These are phyloP conservation scores for Gossypium lobatum DNA, from an alignment of 441 rosid genomes.

Conservation along the genomic window DNA sequence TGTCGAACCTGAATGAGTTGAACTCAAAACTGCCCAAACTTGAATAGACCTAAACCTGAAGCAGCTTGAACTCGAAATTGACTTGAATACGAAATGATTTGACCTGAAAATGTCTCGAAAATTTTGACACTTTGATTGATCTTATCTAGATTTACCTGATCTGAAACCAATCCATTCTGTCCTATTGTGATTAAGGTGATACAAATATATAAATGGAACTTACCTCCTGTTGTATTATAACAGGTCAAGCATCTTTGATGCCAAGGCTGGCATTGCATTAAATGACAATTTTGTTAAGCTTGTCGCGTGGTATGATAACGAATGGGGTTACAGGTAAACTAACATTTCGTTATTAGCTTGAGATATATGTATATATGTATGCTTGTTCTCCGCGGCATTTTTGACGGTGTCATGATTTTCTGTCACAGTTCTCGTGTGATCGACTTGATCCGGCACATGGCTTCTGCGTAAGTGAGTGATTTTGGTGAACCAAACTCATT, in stretches of 20 bases:
- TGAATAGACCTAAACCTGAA: too few relatives aligned
- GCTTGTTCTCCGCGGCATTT: neutral
- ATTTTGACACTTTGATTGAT: too few relatives aligned
- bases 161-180: too few relatives aligned
- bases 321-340: conserved; percentile 62
- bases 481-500: neutral
- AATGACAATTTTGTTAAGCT: conserved; percentile 46
- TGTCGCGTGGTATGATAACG: conserved; percentile 58
- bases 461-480: conserved; percentile 15
- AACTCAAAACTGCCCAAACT: too few relatives aligned
- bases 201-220: neutral
- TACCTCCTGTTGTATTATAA: neutral
- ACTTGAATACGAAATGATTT: too few relatives aligned
- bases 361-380: neutral
- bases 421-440: conserved; percentile 38
- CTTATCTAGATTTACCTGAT: too few relatives aligned
- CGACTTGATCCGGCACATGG: conserved; percentile 50
- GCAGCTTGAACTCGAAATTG: too few relatives aligned
- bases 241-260: conserved; percentile 68
- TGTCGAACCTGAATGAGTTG: too few relatives aligned
- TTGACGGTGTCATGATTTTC: neutral
- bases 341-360: neutral
- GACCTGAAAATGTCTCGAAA: too few relatives aligned
- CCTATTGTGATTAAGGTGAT: too few relatives aligned
- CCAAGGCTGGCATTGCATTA: conserved; percentile 64